phyloP scores from a whole-genome alignment of 106 monocot species.

The Platanthera guangdongensis region DNA sequence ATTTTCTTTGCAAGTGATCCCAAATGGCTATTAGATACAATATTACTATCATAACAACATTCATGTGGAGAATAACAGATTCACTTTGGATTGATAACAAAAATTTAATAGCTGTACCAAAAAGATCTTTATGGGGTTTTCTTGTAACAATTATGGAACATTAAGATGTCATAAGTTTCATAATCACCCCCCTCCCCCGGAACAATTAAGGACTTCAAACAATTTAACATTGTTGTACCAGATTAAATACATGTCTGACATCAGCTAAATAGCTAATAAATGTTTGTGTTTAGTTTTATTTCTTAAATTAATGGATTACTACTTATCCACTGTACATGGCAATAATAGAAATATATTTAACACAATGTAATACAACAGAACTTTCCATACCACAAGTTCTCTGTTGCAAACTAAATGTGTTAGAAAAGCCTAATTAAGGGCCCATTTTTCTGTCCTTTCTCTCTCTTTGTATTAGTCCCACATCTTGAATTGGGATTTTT shows the following conservation, averaged over 20 bases:
- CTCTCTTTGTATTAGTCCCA: too few species aligned
- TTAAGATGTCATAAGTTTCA: not conserved
- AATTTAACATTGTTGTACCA: not conserved
- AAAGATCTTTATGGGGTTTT: not conserved
- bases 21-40: slow-evolving; percentile 43
- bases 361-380: slow-evolving; percentile 1
- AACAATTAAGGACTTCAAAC: not conserved
- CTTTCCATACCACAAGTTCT: not conserved
- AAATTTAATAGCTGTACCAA: not conserved
- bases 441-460: too few species aligned
- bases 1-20: slow-evolving; percentile 77
- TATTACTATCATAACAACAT: not conserved
- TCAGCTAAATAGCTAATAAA: too few species aligned
- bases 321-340: not conserved
- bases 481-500: too few species aligned
- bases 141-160: not conserved
- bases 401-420: not conserved
- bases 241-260: not conserved
- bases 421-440: too few species aligned
- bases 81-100: not conserved
- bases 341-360: not conserved
- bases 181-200: not conserved
- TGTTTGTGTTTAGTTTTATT: too few species aligned
- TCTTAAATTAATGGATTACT: not conserved
- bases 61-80: not conserved